These are phyloP conservation scores for Pascua sp. DNA, from an alignment of 1,284 basidiomycete species.

Conservation along the genomic window DNA sequence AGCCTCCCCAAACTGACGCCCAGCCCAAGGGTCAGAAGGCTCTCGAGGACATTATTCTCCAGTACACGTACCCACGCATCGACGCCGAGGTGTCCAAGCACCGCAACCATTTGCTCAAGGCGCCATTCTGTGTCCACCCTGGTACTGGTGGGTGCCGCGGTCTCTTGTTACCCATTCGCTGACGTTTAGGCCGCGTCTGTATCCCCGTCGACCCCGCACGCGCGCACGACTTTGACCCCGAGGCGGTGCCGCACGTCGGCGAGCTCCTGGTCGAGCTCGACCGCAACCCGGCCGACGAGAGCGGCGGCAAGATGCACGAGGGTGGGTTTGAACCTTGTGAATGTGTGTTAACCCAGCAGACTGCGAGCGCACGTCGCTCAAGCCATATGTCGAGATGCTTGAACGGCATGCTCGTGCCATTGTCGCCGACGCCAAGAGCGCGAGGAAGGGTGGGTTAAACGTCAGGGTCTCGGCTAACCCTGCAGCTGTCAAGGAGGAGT, in stretches of 20 bases:
- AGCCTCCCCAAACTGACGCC: neutral
- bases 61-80: slow-evolving; percentile 94
- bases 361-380: slow-evolving; percentile 60
- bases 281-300: slow-evolving; percentile 9
- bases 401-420: slow-evolving; percentile 63
- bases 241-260: slow-evolving; percentile 76
- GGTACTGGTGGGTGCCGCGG: slow-evolving; percentile 62
- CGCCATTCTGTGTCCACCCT: slow-evolving; percentile 95
- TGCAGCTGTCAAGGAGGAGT: slow-evolving; percentile 29
- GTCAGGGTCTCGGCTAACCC: neutral
- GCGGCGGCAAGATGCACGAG: slow-evolving; percentile 9
- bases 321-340: neutral
- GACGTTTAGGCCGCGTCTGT: slow-evolving; percentile 71
- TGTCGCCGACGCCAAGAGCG: slow-evolving; percentile 42
- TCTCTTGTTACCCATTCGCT: neutral
- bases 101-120: slow-evolving; percentile 95
- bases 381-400: slow-evolving; percentile 85
- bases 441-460: neutral
- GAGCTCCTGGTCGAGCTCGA: slow-evolving; percentile 76
- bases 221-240: slow-evolving; percentile 84
- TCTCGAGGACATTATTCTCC: slow-evolving; percentile 82
- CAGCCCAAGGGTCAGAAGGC: slow-evolving; percentile 49
- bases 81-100: slow-evolving; percentile 97
- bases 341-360: slow-evolving; percentile 24
- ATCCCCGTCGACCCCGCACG: slow-evolving; percentile 79